phyloP scores from a whole-genome alignment of 805 yeast species.

The Saccharomyces paradoxus region DNA sequence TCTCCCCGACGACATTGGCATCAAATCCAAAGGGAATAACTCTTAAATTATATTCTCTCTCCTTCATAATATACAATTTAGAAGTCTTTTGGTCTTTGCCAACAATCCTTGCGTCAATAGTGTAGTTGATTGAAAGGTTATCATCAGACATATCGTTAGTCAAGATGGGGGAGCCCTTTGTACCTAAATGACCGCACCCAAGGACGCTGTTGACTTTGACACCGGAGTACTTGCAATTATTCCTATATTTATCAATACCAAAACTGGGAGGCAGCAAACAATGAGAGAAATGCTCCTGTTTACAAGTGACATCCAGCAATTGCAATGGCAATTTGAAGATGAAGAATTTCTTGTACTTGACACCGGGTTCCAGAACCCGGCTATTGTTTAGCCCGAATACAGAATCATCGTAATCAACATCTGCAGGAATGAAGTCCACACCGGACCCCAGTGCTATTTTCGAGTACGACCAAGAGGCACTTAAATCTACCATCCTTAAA shows the following conservation, averaged over 20 bases:
- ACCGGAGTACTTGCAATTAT: slow-evolving; percentile 15
- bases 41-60: slow-evolving; percentile 16
- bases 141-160: slow-evolving; percentile 38
- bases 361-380: slow-evolving; percentile 39
- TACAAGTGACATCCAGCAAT: slow-evolving; percentile 45
- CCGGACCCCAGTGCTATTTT: slow-evolving; percentile 43
- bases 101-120: slow-evolving; percentile 47
- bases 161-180: slow-evolving; percentile 45
- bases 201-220: slow-evolving; percentile 32
- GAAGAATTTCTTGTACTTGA: slow-evolving; percentile 47
- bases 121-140: slow-evolving; percentile 38
- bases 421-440: slow-evolving; percentile 15
- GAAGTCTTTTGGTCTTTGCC: slow-evolving; percentile 33
- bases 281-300: slow-evolving; percentile 32
- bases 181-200: slow-evolving; percentile 49
- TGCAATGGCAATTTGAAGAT: slow-evolving; percentile 47
- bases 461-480: slow-evolving; percentile 43
- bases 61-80: slow-evolving; percentile 15
- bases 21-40: slow-evolving; percentile 26
- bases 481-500: slow-evolving; percentile 43
- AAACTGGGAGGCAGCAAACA: slow-evolving; percentile 34
- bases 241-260: slow-evolving; percentile 30
- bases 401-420: slow-evolving; percentile 24
- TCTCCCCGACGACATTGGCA: slow-evolving; percentile 7
- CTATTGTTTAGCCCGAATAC: slow-evolving; percentile 37